Evolutionary conservation across 129 eudicot genomes (phyloP).

Genomic region (Tagetes patula): DNA sequence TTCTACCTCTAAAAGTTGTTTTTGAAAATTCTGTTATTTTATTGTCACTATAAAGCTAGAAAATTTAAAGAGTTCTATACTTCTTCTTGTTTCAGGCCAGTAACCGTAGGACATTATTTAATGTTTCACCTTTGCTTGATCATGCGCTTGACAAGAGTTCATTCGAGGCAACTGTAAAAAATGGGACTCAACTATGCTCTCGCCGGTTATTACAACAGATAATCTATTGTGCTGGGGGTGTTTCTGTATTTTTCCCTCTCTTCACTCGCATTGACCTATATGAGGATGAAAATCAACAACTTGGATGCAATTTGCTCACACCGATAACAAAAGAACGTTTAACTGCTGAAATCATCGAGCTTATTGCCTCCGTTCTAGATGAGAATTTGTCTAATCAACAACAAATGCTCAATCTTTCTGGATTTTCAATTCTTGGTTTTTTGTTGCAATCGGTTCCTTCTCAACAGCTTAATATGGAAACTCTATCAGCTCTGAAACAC

Average conservation of each 20-base stretch:
- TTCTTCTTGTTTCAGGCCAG: slow-evolving; percentile 66
- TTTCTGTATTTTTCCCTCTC: slow-evolving; percentile 96
- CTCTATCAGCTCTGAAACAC: slow-evolving; percentile 81
- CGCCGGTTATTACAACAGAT: slow-evolving; percentile 88
- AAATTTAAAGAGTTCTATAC: slow-evolving; percentile 13
- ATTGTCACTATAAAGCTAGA: slow-evolving; percentile 6
- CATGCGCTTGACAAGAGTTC: slow-evolving; percentile 58
- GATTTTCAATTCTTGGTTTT: slow-evolving; percentile 84
- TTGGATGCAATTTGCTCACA: slow-evolving; percentile 50
- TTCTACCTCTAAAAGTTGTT: neutral
- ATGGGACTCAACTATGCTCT: slow-evolving; percentile 94
- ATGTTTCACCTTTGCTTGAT: slow-evolving; percentile 76
- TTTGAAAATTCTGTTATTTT: neutral
- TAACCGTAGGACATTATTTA: slow-evolving; percentile 69
- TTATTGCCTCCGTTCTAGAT: slow-evolving; percentile 86
- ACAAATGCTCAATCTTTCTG: slow-evolving; percentile 93
- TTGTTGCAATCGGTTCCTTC: slow-evolving; percentile 78
- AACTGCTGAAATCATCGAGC: slow-evolving; percentile 89
- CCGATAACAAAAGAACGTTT: slow-evolving; percentile 75
- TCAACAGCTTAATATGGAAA: slow-evolving; percentile 81
- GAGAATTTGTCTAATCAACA: slow-evolving; percentile 95
- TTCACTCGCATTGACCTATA: slow-evolving; percentile 71
- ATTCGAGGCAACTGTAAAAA: slow-evolving; percentile 78
- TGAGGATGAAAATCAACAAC: slow-evolving; percentile 46
- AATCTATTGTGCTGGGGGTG: slow-evolving; percentile 95